Percentiles rank a stretch among this genome's conserved stretches.
These are phyloP conservation scores for Boletus coccyginus DNA, from an alignment of 768 basidiomycete species.

Conservation along the genomic window DNA sequence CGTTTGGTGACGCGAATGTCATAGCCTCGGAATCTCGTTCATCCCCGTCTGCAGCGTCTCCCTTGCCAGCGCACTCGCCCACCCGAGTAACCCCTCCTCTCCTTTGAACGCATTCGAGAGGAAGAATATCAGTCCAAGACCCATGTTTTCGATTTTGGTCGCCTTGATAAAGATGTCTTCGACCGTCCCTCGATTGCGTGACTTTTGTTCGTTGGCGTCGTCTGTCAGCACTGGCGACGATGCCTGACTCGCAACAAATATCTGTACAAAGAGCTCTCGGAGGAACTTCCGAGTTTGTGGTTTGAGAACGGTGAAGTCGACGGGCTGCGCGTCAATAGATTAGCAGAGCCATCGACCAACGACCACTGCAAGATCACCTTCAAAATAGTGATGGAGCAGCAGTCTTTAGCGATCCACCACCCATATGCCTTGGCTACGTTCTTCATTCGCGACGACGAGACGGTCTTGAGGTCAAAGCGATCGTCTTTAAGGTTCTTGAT, in stretches of 20 bases:
- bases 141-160: constrained; percentile 58
- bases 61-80: constrained; percentile 65
- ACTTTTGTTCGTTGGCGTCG: constrained; percentile 35
- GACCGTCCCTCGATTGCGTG: constrained; percentile 55
- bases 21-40: constrained; percentile 45
- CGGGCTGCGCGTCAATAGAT: constrained; percentile 50
- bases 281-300: constrained; percentile 65
- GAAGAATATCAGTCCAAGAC: constrained; percentile 77
- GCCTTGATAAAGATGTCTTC: constrained; percentile 82
- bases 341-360: neutral
- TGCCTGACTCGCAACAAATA: constrained; percentile 75
- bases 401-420: constrained; percentile 92
- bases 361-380: constrained; percentile 55
- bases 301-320: constrained; percentile 81
- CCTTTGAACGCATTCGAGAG: constrained; percentile 45
- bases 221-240: constrained; percentile 58
- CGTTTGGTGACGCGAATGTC: no score
- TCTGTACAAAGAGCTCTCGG: constrained; percentile 59
- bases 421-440: constrained; percentile 86
- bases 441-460: constrained; percentile 54
- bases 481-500: constrained; percentile 58
- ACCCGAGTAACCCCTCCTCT: constrained; percentile 51
- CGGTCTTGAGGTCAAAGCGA: constrained; percentile 44
- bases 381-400: constrained; percentile 67
- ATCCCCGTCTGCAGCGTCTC: constrained; percentile 67